Evolutionary conservation across 2,329 filamentous ascomycete genomes (phyloP), one percentile per base, ranked within the genome.

Genomic region (Aspergillus novoparasiticus): DNA sequence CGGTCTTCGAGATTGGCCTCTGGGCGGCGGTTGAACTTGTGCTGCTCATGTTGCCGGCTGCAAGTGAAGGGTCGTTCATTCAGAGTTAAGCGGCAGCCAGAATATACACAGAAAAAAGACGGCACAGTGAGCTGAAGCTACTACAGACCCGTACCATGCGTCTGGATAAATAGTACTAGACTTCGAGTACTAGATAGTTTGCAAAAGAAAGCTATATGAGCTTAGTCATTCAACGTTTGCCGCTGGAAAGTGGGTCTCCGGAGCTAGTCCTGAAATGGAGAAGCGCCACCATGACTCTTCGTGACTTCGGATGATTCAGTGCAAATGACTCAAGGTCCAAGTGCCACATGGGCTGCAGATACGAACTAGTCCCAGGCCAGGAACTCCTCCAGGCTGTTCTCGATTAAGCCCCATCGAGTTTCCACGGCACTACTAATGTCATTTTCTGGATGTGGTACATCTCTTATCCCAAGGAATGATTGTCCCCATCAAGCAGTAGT

Each of bases 1-100:
- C 89, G 12, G 85, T 82, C 63, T 84, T 81, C 8, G 91, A 87
- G 2, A 90, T 80, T 12, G 91, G 91, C 72, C 88, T 90, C 63
- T 85, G 75, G 36, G 91, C 86, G 58, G 65, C 60, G 23, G 51
- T 61, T 23, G 63, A 45, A 51, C 58, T 65, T 43, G 68, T 57
- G 62, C 84, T 84, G 50, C 82, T 82, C 46, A 64, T 62, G 46
- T 16, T 55, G n/a, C 56, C 50, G 26, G 57, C 34, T 26, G 16
- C 16, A 4, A 14, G 14, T 59, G 26, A 23, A 53, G 57, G 41
- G 46, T 19, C 28, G n/a, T n/a, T 32, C 46, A 50, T 50, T 50
- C 28, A 51, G n/a, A n/a, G 19, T 6, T 21, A 34, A 11, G 48
- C 21, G 48, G 14, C 14, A 39, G 8, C n/a, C n/a, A 39, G 19